Percentiles rank a stretch among this genome's conserved stretches.
Conservation (phyloP, 2,329 filamentous ascomycete genomes). For the Pseudocercospora ulei region DNA sequence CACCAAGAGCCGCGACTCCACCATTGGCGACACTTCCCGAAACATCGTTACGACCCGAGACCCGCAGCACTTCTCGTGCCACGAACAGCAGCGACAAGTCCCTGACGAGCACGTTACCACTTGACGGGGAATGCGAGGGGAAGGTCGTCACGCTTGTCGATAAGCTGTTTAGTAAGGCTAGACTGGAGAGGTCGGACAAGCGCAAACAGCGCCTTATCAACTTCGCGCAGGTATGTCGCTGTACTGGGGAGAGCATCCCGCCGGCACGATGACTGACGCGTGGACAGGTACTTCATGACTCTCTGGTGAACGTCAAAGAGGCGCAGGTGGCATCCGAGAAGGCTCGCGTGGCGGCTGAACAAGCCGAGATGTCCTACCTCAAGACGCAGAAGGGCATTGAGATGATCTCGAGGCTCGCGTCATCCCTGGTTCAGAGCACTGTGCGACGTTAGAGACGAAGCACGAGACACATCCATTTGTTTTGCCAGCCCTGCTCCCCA, state of each 20-base stretch:
- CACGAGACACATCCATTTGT: background rate
- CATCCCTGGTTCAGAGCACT: slow-evolving; percentile 8
- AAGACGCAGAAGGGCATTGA: slow-evolving; percentile 26
- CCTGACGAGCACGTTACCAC: background rate
- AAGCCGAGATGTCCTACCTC: slow-evolving; percentile 25
- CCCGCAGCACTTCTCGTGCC: slow-evolving; percentile 4
- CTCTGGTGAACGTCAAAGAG: slow-evolving; percentile 24
- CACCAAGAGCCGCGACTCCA: slow-evolving; percentile 1
- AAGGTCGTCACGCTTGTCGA: slow-evolving; percentile 9
- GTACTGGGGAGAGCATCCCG: background rate
- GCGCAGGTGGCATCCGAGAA: slow-evolving; percentile 26
- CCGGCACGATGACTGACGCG: slow-evolving; percentile 1
- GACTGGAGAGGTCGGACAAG: slow-evolving; percentile 10
- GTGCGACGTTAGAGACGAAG: slow-evolving; percentile 4
- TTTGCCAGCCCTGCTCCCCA: background rate
- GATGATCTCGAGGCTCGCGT: slow-evolving; percentile 20
- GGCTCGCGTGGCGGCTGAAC: slow-evolving; percentile 24
- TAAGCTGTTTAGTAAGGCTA: slow-evolving; percentile 14
- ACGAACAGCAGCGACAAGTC: slow-evolving; percentile 4
- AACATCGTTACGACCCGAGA: background rate
- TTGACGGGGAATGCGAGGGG: slow-evolving; percentile 4
- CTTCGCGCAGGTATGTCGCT: slow-evolving; percentile 18
- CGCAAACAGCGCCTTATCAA: slow-evolving; percentile 13
- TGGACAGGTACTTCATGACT: slow-evolving; percentile 21
- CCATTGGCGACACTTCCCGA: slow-evolving; percentile 1